Base-by-base conservation (phyloP, 139 green algal species). In the Picocystis salinarum region DNA sequence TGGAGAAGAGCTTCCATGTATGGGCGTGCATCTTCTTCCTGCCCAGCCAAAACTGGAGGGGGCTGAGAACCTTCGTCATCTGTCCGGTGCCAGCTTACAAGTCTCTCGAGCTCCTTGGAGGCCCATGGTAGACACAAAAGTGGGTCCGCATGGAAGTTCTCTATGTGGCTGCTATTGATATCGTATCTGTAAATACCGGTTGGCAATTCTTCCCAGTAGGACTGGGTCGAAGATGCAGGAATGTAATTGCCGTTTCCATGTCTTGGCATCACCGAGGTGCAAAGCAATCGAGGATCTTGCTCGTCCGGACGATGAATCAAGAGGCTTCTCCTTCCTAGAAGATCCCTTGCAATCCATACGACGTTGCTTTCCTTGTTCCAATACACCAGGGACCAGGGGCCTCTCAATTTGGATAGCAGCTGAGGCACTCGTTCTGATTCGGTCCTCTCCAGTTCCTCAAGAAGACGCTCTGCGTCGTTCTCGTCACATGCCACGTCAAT, bases 311-410 rank as follows among this genome's bases (percentile, higher is more conserved):
- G 39, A 26, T 82, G 74, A 13, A 75, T 17, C 31, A 91, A 53
- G 42, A 90, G 65, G 48, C 73, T 83, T 33, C 69, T 48, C 1
- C 65, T 50, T 6, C 76, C 75, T 71, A 45, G 25, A 45, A 10
- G 12, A 3, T 91, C 78, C 5, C 75, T 41, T 0, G 70, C 78
- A 56, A 82, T 74, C 67, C 67, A 89, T 29, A 91, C 48, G 9
- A 40, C 66, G 17, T 55, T n/a, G 1, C 25, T 28, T 1, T 4
- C 4, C 3, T 53, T 34, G 11, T 85, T 59, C 74, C 76, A 93
- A 60, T 56, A 92, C 1, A 76, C 40, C 1, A 85, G 22, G 15
- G 79, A 59, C 77, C 83, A 92, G 4, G 80, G 80, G 0, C 80
- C 80, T 4, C 59, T 48, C 15, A 88, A n/a, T 1, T 10, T 3